Evolutionary conservation across 169 alveolate genomes (phyloP).

Genomic region (Cryptosporidium felis): DNA sequence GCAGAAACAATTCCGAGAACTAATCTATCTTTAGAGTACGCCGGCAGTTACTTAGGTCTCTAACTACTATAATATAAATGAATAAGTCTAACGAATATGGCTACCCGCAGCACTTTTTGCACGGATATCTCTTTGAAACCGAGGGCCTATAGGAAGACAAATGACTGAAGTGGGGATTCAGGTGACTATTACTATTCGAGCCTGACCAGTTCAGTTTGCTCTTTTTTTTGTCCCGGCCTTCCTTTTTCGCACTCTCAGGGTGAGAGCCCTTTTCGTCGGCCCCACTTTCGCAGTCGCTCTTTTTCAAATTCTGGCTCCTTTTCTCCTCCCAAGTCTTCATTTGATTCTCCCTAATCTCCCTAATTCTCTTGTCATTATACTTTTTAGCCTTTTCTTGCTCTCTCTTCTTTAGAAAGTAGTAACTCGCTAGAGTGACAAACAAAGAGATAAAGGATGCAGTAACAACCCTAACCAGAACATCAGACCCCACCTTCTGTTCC

Average conservation of each 20-base stretch:
- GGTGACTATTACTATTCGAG: slow-evolving; percentile 2
- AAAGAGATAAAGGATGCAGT: no score
- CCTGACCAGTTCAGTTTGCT: not conserved
- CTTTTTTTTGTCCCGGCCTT: not conserved
- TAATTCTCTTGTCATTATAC: slow-evolving; percentile 40
- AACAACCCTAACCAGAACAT: no score
- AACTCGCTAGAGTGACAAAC: no score
- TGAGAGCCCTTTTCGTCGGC: not conserved
- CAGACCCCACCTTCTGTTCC: no score
- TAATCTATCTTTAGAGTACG: no score
- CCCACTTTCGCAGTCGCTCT: not conserved
- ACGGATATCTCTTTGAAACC: slow-evolving; percentile 45
- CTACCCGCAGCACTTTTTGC: slow-evolving; percentile 58
- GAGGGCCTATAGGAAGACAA: slow-evolving; percentile 53
- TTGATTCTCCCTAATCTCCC: slow-evolving; percentile 37
- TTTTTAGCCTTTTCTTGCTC: not conserved
- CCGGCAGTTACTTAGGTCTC: no score
- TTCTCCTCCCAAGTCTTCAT: slow-evolving; percentile 51
- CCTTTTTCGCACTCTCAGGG: not conserved
- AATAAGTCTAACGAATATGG: no score
- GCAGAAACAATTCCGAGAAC: no score
- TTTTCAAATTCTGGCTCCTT: not conserved
- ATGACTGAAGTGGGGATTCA: slow-evolving; percentile 66
- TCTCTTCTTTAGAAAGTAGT: not conserved
- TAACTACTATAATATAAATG: no score